Conservation (phyloP, 129 eudicot genomes). For the Lonicera japonica region DNA sequence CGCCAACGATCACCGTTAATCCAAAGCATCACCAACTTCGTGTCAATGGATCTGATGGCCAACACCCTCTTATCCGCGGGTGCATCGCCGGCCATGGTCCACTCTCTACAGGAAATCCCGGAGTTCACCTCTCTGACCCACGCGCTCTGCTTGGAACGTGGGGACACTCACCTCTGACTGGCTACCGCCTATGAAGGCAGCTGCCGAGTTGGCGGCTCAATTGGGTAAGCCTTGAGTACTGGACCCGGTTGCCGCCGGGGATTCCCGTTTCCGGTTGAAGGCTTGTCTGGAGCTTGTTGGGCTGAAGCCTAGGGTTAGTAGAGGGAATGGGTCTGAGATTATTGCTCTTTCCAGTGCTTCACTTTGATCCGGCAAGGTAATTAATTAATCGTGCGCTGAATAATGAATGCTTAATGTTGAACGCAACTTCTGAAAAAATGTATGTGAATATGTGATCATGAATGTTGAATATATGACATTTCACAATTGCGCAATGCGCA, state of each 20-base stretch:
- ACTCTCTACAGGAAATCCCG: conserved; percentile 60
- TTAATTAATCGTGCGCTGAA: too few species aligned
- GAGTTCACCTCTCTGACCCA: conserved; percentile 71
- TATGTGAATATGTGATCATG: too few species aligned
- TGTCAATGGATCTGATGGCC: conserved; percentile 92
- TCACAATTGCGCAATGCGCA: too few species aligned
- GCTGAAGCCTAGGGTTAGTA: conserved; percentile 58
- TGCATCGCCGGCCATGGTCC: conserved; percentile 94
- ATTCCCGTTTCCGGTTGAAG: conserved; percentile 53
- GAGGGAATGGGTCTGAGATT: conserved; percentile 95
- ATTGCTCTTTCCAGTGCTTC: conserved; percentile 60
- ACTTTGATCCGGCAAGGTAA: conserved; percentile 57
- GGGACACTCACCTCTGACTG: conserved; percentile 76
- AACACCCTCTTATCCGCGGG: conserved; percentile 83
- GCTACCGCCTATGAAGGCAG: conserved; percentile 82
- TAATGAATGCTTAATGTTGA: too few species aligned
- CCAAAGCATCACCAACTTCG: conserved; percentile 86
- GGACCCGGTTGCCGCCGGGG: conserved; percentile 93
- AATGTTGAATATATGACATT: too few species aligned
- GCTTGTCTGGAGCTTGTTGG: conserved; percentile 70
- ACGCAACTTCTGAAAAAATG: too few species aligned
- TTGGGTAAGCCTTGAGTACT: conserved; percentile 75
- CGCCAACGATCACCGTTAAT: conserved; percentile 51
- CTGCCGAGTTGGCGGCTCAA: conserved; percentile 47
- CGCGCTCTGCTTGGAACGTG: conserved; percentile 59